These are phyloP conservation scores for Hypoxylon rubiginosum DNA, from an alignment of 2,329 filamentous ascomycete species.

Conservation along the genomic window DNA sequence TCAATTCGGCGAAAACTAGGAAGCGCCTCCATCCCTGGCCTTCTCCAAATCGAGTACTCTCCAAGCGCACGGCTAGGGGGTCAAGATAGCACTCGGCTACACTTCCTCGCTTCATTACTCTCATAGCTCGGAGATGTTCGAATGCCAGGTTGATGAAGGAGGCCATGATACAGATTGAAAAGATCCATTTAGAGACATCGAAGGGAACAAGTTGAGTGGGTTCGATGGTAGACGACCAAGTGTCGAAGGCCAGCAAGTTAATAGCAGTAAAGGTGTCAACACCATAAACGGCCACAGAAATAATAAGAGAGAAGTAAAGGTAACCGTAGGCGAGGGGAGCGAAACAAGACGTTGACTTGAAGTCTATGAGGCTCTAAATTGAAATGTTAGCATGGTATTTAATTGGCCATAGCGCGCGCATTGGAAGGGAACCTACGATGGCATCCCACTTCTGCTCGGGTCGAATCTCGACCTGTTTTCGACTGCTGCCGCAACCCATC, in stretches of 20 bases:
- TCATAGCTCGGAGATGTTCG: slow-evolving; percentile 83
- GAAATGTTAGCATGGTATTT: slow-evolving; percentile 21
- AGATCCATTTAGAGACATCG: slow-evolving; percentile 91
- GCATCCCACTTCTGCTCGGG: slow-evolving; percentile 96
- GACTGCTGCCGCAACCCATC: slow-evolving; percentile 76
- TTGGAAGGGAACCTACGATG: slow-evolving; percentile 71
- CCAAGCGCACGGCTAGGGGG: slow-evolving; percentile 84
- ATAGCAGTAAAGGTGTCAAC: slow-evolving; percentile 95
- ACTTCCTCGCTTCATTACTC: slow-evolving; percentile 85
- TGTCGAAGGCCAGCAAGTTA: slow-evolving; percentile 89
- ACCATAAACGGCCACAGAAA: slow-evolving; percentile 86
- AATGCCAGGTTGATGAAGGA: slow-evolving; percentile 86
- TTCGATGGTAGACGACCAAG: slow-evolving; percentile 87
- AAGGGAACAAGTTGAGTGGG: slow-evolving; percentile 78
- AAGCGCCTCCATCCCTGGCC: slow-evolving; percentile 90
- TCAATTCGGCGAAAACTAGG: slow-evolving; percentile 90
- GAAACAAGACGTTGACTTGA: slow-evolving; percentile 84
- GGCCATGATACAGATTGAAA: slow-evolving; percentile 89
- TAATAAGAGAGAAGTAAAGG: slow-evolving; percentile 82
- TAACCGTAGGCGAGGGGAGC: slow-evolving; percentile 85
- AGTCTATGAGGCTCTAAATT: slow-evolving; percentile 72
- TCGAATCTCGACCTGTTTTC: slow-evolving; percentile 73
- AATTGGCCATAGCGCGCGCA: background rate
- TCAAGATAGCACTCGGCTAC: slow-evolving; percentile 95
- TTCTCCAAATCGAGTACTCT: slow-evolving; percentile 81